Evolutionary conservation across 1,284 basidiomycete species (phyloP).

Genomic region (Acaromyces ingoldii): DNA sequence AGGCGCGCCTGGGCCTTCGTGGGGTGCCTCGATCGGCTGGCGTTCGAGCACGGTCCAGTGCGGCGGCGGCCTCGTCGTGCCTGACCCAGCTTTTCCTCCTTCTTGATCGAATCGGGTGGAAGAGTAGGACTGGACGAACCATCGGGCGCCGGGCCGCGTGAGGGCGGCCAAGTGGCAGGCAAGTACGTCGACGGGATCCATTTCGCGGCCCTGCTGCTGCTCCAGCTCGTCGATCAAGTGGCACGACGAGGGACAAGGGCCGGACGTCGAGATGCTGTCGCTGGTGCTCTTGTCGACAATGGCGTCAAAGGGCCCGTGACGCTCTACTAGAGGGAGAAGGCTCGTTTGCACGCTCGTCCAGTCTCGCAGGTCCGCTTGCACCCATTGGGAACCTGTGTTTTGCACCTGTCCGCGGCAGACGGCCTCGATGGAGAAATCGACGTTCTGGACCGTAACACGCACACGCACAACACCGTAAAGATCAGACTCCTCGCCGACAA

Average conservation of each 20-base stretch:
- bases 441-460: neutral
- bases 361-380: neutral
- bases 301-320: neutral
- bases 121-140: neutral
- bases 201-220: neutral
- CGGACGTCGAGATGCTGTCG: neutral
- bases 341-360: neutral
- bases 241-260: neutral
- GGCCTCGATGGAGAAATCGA: neutral
- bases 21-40: neutral
- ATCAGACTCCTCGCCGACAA: neutral
- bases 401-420: neutral
- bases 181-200: neutral
- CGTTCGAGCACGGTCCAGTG: neutral
- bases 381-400: neutral
- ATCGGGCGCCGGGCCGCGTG: neutral
- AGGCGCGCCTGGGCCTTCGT: neutral
- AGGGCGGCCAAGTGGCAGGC: constrained; percentile 1
- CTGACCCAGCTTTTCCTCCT: too few species aligned
- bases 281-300: constrained; percentile 3
- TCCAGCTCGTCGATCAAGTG: neutral
- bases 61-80: too few species aligned
- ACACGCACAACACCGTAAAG: neutral
- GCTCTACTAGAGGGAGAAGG: neutral
- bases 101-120: neutral